Base-by-base conservation (phyloP, 345 rosid genomes). In the Linum usitatissimum region DNA sequence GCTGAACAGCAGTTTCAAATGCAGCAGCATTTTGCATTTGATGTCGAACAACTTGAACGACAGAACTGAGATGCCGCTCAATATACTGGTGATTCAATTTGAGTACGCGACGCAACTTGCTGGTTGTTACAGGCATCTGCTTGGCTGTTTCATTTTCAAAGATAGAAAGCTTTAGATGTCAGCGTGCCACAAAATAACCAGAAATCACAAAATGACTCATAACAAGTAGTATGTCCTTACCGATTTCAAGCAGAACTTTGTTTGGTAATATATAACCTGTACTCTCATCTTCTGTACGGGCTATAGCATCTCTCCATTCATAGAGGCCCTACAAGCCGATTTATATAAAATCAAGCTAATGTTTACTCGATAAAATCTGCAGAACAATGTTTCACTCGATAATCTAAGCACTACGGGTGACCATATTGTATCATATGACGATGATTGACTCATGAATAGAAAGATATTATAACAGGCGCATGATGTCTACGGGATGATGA, bases 271-370 rank as follows among this genome's bases (percentile, higher is more conserved):
- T 75, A 73, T 75, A 92, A 39, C 98, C 95, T 6, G 97, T 89
- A 78, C 98, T 87, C 74, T 92, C 98, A 68, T 92, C 98, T 65
- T 87, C 87, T 57, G 74, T 69, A 53, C 97, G 93, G 59, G 94
- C 97, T 77, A 87, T 65, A 59, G 5, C 73, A 77, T 92, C 96
- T 66, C 95, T 85, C 97, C 97, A 92, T 73, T 83, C 79, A 69
- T 57, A 84, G 54, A 92, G 93, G 19, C 88, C 95, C 98, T 92
- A 70, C 67, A 76, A 78, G 56, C 66, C 68, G 14, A 70, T 64
- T 45, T 65, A 66, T 58, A 48, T 36, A 20, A 55, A 9, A 10
- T 57, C 39, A 45, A 31, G 15, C 23, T 18, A 55, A 28, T 55
- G 59, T 9, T 18, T 28, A 55, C n/a, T 9, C 30, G 18, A 55